Percentiles rank a stretch among this genome's conserved stretches.
Evolutionary conservation across 2,329 filamentous ascomycete species (phyloP).

Genomic region (Acarospora socialis): DNA sequence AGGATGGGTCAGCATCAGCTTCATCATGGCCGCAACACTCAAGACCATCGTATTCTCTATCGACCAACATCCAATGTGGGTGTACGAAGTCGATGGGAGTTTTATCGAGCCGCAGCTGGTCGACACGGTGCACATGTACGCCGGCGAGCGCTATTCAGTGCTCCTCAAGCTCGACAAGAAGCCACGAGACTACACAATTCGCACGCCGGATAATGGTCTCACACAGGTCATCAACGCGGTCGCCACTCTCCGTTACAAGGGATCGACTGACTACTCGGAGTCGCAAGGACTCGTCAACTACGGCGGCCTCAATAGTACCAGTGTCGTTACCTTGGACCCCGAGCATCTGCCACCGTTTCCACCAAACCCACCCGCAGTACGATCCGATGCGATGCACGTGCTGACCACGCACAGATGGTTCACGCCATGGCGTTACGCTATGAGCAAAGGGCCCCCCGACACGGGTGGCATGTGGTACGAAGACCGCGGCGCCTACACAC

Average conservation of each 20-base stretch:
- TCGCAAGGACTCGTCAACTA: too few relatives aligned
- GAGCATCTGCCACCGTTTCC: too few relatives aligned
- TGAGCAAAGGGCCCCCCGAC: too few relatives aligned
- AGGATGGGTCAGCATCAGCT: constrained; percentile 40
- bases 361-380: too few relatives aligned
- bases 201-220: constrained; percentile 34
- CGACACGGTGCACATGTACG: constrained; percentile 33
- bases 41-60: constrained; percentile 34
- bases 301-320: too few relatives aligned
- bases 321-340: too few relatives aligned
- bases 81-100: constrained; percentile 40
- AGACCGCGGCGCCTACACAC: constrained; percentile 20
- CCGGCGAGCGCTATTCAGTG: constrained; percentile 41
- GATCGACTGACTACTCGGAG: constrained; percentile 13
- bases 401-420: too few relatives aligned
- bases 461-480: constrained; percentile 6
- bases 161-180: constrained; percentile 32
- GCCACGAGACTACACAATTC: constrained; percentile 39
- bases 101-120: constrained; percentile 40
- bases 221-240: constrained; percentile 43
- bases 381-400: too few relatives aligned
- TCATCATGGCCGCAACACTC: constrained; percentile 39
- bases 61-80: constrained; percentile 39
- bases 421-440: too few relatives aligned
- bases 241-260: constrained; percentile 33